A percentile compares a stretch with the other conserved stretches of the same genome.
Conservation (phyloP, 768 basidiomycete species). For the Mycena galericulata region DNA sequence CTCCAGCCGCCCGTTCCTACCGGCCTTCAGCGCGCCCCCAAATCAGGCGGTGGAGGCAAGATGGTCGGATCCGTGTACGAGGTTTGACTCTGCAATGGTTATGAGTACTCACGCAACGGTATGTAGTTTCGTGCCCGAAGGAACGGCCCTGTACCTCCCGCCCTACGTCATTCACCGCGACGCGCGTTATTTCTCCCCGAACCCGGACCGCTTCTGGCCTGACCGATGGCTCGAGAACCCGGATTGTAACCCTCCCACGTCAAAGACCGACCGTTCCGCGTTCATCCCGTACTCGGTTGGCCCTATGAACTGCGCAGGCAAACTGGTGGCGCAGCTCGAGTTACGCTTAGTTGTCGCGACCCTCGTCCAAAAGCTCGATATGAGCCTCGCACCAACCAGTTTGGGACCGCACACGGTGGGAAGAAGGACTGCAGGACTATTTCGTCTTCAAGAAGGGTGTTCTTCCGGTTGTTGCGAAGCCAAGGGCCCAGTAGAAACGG, state of each 20-base stretch:
- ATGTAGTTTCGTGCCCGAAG: conserved; percentile 51
- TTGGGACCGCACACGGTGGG: conserved; percentile 47
- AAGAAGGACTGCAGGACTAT: conserved; percentile 48
- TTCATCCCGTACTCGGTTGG: conserved; percentile 10
- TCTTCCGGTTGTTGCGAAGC: background rate
- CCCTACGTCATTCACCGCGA: conserved; percentile 53
- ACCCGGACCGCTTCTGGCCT: conserved; percentile 54
- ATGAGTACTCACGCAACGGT: background rate
- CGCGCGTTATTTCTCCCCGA: conserved; percentile 53
- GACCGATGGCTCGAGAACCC: conserved; percentile 18
- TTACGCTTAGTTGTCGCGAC: background rate
- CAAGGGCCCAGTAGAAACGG: no score
- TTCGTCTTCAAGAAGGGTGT: conserved; percentile 47
- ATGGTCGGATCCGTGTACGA: conserved; percentile 45
- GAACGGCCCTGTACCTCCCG: conserved; percentile 49
- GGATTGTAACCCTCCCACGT: background rate
- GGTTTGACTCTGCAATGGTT: conserved; percentile 3
- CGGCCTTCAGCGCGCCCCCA: conserved; percentile 37
- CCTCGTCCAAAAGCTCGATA: conserved; percentile 1
- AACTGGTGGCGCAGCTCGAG: background rate
- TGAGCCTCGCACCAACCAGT: conserved; percentile 33
- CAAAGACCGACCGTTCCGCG: conserved; percentile 10
- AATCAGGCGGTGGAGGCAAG: conserved; percentile 42
- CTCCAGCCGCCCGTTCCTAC: conserved; percentile 53
- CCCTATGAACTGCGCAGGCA: conserved; percentile 8